A percentile compares a stretch with the other conserved stretches of the same genome.
phyloP scores from a whole-genome alignment of 768 basidiomycete species.

The Suillus subaureus region DNA sequence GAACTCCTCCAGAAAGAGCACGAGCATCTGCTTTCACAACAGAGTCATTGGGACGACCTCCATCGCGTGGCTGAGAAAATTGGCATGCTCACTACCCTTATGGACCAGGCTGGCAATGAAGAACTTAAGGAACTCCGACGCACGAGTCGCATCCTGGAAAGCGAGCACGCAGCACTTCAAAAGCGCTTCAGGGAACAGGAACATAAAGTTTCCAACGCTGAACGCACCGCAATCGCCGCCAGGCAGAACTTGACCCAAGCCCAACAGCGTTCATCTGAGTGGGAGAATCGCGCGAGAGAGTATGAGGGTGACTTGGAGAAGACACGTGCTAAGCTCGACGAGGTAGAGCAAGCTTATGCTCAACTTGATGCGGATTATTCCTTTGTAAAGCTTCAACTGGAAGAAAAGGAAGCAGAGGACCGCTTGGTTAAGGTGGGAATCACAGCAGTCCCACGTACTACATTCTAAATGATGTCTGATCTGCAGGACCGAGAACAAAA shows the following conservation, averaged over 20 bases:
- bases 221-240: slow-evolving; percentile 56
- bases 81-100: slow-evolving; percentile 59
- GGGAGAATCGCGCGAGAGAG: slow-evolving; percentile 79
- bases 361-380: slow-evolving; percentile 76
- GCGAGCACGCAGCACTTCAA: slow-evolving; percentile 65
- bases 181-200: slow-evolving; percentile 78
- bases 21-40: slow-evolving; percentile 60
- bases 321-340: slow-evolving; percentile 62
- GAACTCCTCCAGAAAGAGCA: slow-evolving; percentile 58
- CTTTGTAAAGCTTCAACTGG: slow-evolving; percentile 67
- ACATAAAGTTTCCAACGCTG: slow-evolving; percentile 56
- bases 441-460: background rate
- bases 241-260: slow-evolving; percentile 69
- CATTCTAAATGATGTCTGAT: slow-evolving; percentile 8
- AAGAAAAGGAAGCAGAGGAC: slow-evolving; percentile 74
- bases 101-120: slow-evolving; percentile 67
- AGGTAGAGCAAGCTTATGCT: slow-evolving; percentile 60
- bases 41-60: slow-evolving; percentile 79
- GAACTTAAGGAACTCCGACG: slow-evolving; percentile 73
- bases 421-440: slow-evolving; percentile 62
- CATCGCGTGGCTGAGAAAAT: slow-evolving; percentile 73
- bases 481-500: slow-evolving; percentile 70
- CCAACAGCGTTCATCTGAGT: slow-evolving; percentile 78
- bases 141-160: slow-evolving; percentile 57
- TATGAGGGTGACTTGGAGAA: slow-evolving; percentile 65